Evolutionary conservation across 495 filamentous ascomycete species (phyloP).

Genomic region (Neurospora sp.): DNA sequence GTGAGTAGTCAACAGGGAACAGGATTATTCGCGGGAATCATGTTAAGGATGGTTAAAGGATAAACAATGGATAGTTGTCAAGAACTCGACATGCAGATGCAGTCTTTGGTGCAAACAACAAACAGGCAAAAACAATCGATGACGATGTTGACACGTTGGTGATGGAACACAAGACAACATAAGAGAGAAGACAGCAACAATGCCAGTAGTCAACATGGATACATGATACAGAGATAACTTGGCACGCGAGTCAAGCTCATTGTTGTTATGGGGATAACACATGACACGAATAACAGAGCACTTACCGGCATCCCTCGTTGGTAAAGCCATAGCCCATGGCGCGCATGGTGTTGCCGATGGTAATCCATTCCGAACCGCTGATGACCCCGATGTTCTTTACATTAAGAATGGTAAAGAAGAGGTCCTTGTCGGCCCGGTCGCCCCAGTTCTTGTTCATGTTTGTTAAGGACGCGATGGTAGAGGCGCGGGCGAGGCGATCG

Average conservation of each 20-base stretch:
- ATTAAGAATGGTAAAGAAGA: constrained; percentile 45
- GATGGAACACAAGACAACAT: not conserved
- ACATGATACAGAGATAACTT: not conserved
- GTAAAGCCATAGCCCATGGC: constrained; percentile 41
- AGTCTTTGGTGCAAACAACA: not conserved
- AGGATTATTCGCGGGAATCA: not conserved
- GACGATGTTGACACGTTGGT: not conserved
- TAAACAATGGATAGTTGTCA: not conserved
- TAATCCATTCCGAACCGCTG: constrained; percentile 42
- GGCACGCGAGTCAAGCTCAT: not conserved
- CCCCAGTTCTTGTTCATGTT: constrained; percentile 45
- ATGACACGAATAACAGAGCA: constrained; percentile 6
- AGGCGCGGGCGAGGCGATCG: constrained; percentile 1
- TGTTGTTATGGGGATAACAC: not conserved
- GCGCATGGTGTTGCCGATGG: constrained; percentile 42
- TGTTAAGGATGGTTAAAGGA: not conserved
- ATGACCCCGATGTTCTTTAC: constrained; percentile 46
- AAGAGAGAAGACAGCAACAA: not conserved
- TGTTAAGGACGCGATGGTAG: not conserved
- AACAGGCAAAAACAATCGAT: not conserved
- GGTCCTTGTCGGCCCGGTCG: constrained; percentile 42
- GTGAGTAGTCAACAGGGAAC: not conserved
- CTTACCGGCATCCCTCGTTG: constrained; percentile 45
- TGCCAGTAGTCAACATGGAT: not conserved
- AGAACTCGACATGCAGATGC: not conserved